Conservation (phyloP, 1,139 yeast species). For the Candida glucosophila region DNA sequence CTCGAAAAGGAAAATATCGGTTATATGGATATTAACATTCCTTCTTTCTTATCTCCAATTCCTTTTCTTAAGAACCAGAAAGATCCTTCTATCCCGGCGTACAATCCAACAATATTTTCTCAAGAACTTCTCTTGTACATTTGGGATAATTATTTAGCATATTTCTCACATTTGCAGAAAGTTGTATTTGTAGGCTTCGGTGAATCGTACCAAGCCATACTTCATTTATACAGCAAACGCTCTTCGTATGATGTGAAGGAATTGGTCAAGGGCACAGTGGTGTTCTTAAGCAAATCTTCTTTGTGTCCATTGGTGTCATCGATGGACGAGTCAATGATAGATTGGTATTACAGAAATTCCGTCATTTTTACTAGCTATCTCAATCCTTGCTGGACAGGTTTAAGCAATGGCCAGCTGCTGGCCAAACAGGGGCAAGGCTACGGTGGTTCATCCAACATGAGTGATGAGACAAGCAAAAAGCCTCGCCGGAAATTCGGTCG, state of each 20-base stretch:
- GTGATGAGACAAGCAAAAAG: conserved; percentile 46
- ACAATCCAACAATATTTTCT: conserved; percentile 57
- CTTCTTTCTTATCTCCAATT: conserved; percentile 34
- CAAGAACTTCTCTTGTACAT: conserved; percentile 72
- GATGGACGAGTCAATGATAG: conserved; percentile 81
- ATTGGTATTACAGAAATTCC: conserved; percentile 87
- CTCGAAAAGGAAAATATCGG: conserved; percentile 56
- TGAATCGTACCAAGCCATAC: conserved; percentile 79
- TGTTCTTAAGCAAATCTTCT: conserved; percentile 57
- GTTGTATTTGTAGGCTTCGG: conserved; percentile 84
- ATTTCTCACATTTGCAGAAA: conserved; percentile 57
- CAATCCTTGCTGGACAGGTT: conserved; percentile 85
- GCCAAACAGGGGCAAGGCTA: conserved; percentile 12
- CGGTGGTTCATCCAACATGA: conserved; percentile 5
- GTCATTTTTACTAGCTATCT: conserved; percentile 67
- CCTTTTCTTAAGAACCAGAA: conserved; percentile 9
- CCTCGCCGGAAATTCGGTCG: conserved; percentile 90
- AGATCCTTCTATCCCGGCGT: conserved; percentile 14
- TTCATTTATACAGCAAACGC: conserved; percentile 82
- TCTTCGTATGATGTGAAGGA: conserved; percentile 45
- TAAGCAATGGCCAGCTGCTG: too few relatives aligned
- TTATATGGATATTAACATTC: conserved; percentile 75
- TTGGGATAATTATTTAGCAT: conserved; percentile 87
- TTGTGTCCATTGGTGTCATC: conserved; percentile 75
- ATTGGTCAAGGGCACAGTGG: conserved; percentile 65